Conservation (phyloP, 2,329 filamentous ascomycete genomes). For the Kalmusia sp. region DNA sequence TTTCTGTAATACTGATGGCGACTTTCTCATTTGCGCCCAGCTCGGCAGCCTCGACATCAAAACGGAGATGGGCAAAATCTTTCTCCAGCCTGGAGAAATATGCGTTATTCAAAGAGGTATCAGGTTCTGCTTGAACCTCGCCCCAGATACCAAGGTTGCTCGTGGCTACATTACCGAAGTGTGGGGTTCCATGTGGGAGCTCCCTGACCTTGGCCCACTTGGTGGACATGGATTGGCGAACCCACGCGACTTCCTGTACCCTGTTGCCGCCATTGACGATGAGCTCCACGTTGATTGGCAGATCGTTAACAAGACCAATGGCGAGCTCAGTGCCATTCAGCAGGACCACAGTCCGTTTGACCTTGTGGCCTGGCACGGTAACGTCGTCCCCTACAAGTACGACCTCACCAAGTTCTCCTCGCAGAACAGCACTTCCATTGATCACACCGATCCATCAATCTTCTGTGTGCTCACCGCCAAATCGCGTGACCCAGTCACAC, state of each 20-base stretch:
- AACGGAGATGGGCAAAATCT: slow-evolving; percentile 49
- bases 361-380: slow-evolving; percentile 50
- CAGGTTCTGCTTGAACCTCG: slow-evolving; percentile 44
- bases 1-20: slow-evolving; percentile 54
- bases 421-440: slow-evolving; percentile 47
- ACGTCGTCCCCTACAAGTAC: slow-evolving; percentile 62
- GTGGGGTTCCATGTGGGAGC: slow-evolving; percentile 50
- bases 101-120: slow-evolving; percentile 52
- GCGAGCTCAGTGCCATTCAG: slow-evolving; percentile 39
- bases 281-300: slow-evolving; percentile 43
- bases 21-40: slow-evolving; percentile 47
- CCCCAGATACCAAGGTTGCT: slow-evolving; percentile 38
- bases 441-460: slow-evolving; percentile 49
- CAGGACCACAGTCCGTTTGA: slow-evolving; percentile 54
- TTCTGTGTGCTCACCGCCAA: slow-evolving; percentile 48
- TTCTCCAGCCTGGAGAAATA: slow-evolving; percentile 48
- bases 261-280: slow-evolving; percentile 47
- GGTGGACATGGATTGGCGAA: slow-evolving; percentile 51
- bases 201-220: slow-evolving; percentile 48
- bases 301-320: slow-evolving; percentile 47
- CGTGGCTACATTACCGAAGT: slow-evolving; percentile 51
- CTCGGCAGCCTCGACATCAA: slow-evolving; percentile 47
- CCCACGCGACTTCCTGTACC: slow-evolving; percentile 48
- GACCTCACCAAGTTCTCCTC: slow-evolving; percentile 58
- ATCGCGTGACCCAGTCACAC: slow-evolving; percentile 44